phyloP scores from a whole-genome alignment of 1,139 yeast species.

The Kluyveromyces sp. region DNA sequence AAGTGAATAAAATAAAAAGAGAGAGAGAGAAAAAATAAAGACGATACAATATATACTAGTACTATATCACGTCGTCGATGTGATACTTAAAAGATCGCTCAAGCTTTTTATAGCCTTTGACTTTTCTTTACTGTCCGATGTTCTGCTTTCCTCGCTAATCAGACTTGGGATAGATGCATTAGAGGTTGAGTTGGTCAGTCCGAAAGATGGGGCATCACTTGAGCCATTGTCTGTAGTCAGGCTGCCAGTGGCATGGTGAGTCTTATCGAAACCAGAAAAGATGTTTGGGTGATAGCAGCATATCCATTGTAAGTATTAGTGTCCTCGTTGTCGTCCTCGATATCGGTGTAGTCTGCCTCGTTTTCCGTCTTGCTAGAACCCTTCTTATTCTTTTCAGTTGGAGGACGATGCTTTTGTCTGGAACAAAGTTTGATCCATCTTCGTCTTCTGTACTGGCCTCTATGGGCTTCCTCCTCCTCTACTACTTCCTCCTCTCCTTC shows the following conservation, averaged over 20 bases:
- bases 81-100: slow-evolving; percentile 7
- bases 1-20: slow-evolving; percentile 10
- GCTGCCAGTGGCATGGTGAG: background rate
- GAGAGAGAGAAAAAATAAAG: background rate
- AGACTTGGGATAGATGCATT: background rate
- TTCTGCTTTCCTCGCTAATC: background rate
- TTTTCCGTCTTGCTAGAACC: background rate
- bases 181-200: background rate
- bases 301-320: slow-evolving; percentile 5
- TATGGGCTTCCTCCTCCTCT: slow-evolving; percentile 20
- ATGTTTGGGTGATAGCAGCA: slow-evolving; percentile 3
- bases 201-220: background rate
- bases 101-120: slow-evolving; percentile 10
- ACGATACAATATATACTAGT: background rate
- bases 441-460: slow-evolving; percentile 40
- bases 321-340: slow-evolving; percentile 1
- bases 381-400: background rate
- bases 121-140: background rate
- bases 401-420: slow-evolving; percentile 15
- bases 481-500: too few species aligned
- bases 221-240: too few species aligned
- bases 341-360: slow-evolving; percentile 6
- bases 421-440: slow-evolving; percentile 44
- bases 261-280: slow-evolving; percentile 2
- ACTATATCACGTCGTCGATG: background rate